Base-by-base conservation (phyloP, 177 flowering plant genomes). In the Vitis hybrid region DNA sequence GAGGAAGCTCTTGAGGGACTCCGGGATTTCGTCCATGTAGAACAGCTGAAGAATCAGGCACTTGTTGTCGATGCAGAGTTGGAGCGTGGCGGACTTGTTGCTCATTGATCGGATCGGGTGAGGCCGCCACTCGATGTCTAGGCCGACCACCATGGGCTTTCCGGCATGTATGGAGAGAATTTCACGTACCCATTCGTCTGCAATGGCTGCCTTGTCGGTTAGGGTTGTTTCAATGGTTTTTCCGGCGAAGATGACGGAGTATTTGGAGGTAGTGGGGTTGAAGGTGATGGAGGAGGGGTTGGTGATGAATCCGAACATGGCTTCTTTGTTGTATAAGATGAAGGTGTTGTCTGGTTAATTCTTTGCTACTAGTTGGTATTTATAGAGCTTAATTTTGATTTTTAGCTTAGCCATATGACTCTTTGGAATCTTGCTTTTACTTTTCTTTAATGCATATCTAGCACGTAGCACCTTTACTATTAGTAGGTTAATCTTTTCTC, bases 61-160 rank as follows among this genome's bases (percentile, higher is more conserved):
- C 30, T 76, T 75, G 4, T 63, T 40, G 64, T 72, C 74, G 2
- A 79, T 62, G 68, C 83, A 85, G 1, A 84, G 81, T 62, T 84
- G 88, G 21, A 84, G 66, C 1, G 79, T 82, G 13, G 84, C 84
- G 0, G 81, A 58, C 65, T 74, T 82, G 79, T 76, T 80, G 72
- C 60, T 66, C 80, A 71, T 60, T 2, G 1, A 67, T 10, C 74
- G 19, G 19, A 59, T 59, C 1, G 11, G 65, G 52, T 72, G 70
- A 11, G 83, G 80, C 52, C 72, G 72, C 81, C 83, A 82, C 52
- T 78, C 80, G 7, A 72, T 52, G 69, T 80, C 83, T 18, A 82
- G 69, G 18, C 81, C 83, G 7, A 75, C 79, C 13, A 75, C 60
- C 52, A 66, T 56, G 1, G 52, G 56, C 14, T 50, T 13, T 14